Evolutionary conservation across 192 early-diverging fungal genomes (phyloP).

Genomic region (Coemansia sp.): DNA sequence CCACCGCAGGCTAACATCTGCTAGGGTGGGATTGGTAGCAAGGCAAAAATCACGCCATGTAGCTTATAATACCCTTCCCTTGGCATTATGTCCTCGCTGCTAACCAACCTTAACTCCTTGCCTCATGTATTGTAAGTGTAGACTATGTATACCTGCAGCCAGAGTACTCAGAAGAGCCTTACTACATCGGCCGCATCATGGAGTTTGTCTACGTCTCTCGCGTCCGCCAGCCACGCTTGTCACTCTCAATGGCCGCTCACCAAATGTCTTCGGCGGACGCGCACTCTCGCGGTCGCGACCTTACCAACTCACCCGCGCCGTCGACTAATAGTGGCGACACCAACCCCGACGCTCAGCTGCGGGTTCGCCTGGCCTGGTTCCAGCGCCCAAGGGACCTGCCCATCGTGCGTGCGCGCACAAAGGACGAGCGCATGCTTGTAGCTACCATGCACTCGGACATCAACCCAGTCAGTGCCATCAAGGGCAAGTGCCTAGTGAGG

Average conservation of each 20-base stretch:
- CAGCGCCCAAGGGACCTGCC: conserved; percentile 79
- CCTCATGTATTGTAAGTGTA: conserved; percentile 31
- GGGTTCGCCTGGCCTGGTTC: conserved; percentile 69
- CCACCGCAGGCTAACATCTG: not conserved
- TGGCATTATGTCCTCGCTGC: not conserved
- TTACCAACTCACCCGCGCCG: conserved; percentile 19
- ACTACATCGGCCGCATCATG: conserved; percentile 81
- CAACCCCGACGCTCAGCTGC: conserved; percentile 27
- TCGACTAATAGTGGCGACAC: conserved; percentile 15
- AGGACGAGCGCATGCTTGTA: conserved; percentile 75
- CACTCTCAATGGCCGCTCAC: conserved; percentile 14
- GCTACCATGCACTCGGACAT: conserved; percentile 91
- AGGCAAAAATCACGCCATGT: not conserved
- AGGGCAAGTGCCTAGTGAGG: conserved; percentile 76
- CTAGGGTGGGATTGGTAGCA: not conserved
- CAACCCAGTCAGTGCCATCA: conserved; percentile 79
- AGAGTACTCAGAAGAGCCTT: conserved; percentile 74
- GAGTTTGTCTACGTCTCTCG: conserved; percentile 64
- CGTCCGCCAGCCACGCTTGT: conserved; percentile 57
- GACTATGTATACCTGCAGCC: conserved; percentile 80
- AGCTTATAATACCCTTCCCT: not conserved
- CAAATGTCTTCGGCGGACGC: conserved; percentile 12
- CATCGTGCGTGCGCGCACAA: conserved; percentile 59
- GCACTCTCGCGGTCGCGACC: conserved; percentile 1
- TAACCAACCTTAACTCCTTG: not conserved